phyloP scores from a whole-genome alignment of 164 flowering plant genomes.

The Macadamia integrifolia region DNA sequence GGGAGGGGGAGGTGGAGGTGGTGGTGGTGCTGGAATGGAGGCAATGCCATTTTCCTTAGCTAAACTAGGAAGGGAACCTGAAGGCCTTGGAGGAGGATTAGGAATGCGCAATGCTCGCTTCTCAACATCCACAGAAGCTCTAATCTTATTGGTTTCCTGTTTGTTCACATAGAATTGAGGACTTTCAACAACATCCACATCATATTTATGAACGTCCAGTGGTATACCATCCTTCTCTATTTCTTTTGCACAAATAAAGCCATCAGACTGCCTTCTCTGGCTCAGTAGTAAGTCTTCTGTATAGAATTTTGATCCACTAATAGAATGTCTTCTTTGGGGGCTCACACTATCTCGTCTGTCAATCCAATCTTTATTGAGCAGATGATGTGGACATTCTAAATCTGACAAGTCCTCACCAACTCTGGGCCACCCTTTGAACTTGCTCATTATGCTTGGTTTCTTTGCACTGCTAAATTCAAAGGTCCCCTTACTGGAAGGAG shows the following conservation, averaged over 20 bases:
- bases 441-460: slow-evolving; percentile 40
- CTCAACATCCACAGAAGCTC: slow-evolving; percentile 52
- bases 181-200: slow-evolving; percentile 28
- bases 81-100: slow-evolving; percentile 76
- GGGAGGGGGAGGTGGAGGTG: slow-evolving; percentile 74
- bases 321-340: slow-evolving; percentile 71
- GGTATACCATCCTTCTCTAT: slow-evolving; percentile 35
- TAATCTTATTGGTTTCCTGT: slow-evolving; percentile 33
- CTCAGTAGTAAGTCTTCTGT: slow-evolving; percentile 36
- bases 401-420: slow-evolving; percentile 35
- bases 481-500: slow-evolving; percentile 25
- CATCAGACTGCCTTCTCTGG: slow-evolving; percentile 75
- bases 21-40: slow-evolving; percentile 34
- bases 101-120: slow-evolving; percentile 77
- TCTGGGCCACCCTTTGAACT: slow-evolving; percentile 61
- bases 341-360: slow-evolving; percentile 35
- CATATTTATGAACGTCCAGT: slow-evolving; percentile 29
- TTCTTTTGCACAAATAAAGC: slow-evolving; percentile 48
- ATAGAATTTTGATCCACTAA: slow-evolving; percentile 59
- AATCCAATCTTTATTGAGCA: slow-evolving; percentile 32
- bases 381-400: slow-evolving; percentile 22
- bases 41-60: slow-evolving; percentile 24
- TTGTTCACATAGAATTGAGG: slow-evolving; percentile 25
- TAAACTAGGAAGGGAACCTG: slow-evolving; percentile 34
- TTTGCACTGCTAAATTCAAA: slow-evolving; percentile 27